A percentile compares a stretch with the other conserved stretches of the same genome.
Conservation (phyloP, 805 yeast species). For the Schizosaccharomyces cryophilus region DNA sequence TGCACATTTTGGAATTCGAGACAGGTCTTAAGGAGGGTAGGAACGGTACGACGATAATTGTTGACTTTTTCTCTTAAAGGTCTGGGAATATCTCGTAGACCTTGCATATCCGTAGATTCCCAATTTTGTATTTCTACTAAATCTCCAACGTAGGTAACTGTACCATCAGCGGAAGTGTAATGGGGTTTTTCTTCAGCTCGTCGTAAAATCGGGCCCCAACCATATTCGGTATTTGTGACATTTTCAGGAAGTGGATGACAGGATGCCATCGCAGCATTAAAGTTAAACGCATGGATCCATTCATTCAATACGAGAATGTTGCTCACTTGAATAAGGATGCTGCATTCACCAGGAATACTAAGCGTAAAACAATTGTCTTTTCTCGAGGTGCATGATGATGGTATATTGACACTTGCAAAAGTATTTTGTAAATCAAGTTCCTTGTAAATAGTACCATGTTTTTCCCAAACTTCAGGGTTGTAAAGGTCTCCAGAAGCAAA, state of each 20-base stretch:
- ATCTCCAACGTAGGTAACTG: not conserved
- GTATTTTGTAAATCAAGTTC: not conserved
- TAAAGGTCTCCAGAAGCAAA: not conserved
- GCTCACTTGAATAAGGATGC: not conserved
- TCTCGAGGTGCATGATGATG: not conserved
- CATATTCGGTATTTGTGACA: not conserved
- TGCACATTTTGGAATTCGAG: not conserved
- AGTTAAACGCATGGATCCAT: not conserved
- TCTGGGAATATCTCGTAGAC: not conserved
- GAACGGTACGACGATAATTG: not conserved
- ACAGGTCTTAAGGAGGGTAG: not conserved
- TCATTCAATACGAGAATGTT: not conserved
- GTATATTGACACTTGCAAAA: not conserved
- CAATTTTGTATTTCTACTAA: not conserved
- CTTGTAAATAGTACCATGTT: not conserved
- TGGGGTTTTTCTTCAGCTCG: not conserved
- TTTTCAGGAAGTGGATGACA: not conserved
- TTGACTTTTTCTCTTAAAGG: not conserved
- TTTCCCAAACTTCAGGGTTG: not conserved
- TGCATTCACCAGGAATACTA: not conserved
- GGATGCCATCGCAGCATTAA: not conserved
- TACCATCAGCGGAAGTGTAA: not conserved
- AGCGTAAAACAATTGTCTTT: not conserved
- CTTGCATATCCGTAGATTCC: not conserved
- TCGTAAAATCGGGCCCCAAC: not conserved